Evolutionary conservation across 805 yeast genomes (phyloP).

Genomic region (Starmera amethionina): DNA sequence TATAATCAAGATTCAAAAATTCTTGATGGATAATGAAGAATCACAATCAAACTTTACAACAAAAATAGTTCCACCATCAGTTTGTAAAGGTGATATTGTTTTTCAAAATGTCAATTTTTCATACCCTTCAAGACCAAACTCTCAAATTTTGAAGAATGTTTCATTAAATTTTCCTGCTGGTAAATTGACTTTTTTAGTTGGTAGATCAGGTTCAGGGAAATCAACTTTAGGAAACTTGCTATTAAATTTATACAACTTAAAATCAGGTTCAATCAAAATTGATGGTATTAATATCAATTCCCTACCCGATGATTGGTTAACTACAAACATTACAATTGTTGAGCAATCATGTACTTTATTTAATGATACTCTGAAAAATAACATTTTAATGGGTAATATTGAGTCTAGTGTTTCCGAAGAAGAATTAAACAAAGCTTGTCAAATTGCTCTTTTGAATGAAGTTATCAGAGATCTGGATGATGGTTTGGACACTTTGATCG

Average conservation of each 20-base stretch:
- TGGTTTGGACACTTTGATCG: constrained; percentile 46
- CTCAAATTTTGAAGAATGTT: constrained; percentile 37
- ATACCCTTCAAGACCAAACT: constrained; percentile 48
- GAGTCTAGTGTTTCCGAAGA: constrained; percentile 16
- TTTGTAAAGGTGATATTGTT: constrained; percentile 38
- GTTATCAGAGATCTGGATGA: constrained; percentile 38
- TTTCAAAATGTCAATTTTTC: constrained; percentile 50
- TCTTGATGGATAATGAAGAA: constrained; percentile 20
- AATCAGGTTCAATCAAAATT: constrained; percentile 46
- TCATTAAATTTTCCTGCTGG: constrained; percentile 35
- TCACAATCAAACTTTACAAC: not conserved
- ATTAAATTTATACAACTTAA: constrained; percentile 43
- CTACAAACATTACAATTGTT: constrained; percentile 57
- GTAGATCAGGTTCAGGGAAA: constrained; percentile 90
- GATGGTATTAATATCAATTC: constrained; percentile 39
- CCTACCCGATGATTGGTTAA: constrained; percentile 42
- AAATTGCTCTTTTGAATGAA: constrained; percentile 41
- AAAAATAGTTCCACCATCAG: constrained; percentile 7
- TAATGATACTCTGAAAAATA: constrained; percentile 50
- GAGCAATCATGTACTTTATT: constrained; percentile 66
- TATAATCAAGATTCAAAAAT: constrained; percentile 34
- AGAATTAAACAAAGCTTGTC: constrained; percentile 33
- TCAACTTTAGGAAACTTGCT: constrained; percentile 67
- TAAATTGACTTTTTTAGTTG: constrained; percentile 56
- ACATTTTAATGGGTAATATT: constrained; percentile 44